Percentiles rank a stretch among this genome's conserved stretches.
phyloP scores from a whole-genome alignment of 2,329 filamentous ascomycete genomes.

The Alternaria incomplexa region DNA sequence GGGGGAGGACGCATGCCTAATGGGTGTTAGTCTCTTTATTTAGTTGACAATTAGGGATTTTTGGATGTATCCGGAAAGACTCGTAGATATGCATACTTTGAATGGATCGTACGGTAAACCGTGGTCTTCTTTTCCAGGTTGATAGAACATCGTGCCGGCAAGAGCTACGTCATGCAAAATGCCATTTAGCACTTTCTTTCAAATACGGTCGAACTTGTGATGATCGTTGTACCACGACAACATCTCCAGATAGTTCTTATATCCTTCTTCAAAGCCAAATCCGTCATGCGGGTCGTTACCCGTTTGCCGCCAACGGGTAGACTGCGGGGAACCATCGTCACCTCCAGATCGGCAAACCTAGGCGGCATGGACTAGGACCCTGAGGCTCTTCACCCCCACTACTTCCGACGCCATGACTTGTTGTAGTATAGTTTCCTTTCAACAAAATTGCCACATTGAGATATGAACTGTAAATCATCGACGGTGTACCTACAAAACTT shows the following conservation, averaged over 20 bases:
- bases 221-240: background rate
- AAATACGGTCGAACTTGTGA: no score
- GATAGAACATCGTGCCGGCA: conserved; percentile 52
- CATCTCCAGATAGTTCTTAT: background rate
- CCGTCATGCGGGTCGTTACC: background rate
- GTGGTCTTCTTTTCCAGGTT: conserved; percentile 60
- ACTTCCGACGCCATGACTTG: background rate
- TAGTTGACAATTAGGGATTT: no score
- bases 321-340: conserved; percentile 7
- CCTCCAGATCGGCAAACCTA: background rate
- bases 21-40: background rate
- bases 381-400: background rate
- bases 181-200: no score
- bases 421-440: conserved; percentile 1
- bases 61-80: no score
- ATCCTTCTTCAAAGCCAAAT: background rate
- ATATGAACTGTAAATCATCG: background rate
- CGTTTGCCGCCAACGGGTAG: background rate
- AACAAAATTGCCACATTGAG: conserved; percentile 2
- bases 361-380: background rate
- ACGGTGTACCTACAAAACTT: background rate
- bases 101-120: conserved; percentile 62
- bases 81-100: conserved; percentile 50
- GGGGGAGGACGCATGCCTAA: conserved; percentile 64
- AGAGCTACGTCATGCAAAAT: no score